These are phyloP conservation scores for Plasmodium sp. DNA, from an alignment of 169 alveolate species.

Conservation along the genomic window DNA sequence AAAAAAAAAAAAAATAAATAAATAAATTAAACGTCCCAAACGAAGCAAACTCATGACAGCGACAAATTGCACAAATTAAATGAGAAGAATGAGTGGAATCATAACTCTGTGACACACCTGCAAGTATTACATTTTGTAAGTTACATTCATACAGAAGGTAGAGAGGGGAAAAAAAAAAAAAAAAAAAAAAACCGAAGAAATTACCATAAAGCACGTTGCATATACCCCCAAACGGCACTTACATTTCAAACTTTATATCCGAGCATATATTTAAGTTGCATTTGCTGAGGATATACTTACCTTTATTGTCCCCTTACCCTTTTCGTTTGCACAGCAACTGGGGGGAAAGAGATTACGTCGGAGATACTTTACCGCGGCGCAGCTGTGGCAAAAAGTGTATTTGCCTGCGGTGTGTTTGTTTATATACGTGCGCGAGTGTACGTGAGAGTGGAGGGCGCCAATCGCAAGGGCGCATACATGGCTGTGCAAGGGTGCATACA, in stretches of 20 bases:
- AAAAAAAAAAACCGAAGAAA: background rate
- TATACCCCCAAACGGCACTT: background rate
- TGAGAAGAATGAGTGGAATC: too few species aligned
- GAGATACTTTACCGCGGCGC: background rate
- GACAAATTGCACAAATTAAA: too few species aligned
- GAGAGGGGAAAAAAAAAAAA: background rate
- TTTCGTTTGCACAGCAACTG: background rate
- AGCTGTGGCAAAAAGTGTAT: background rate
- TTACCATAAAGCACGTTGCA: background rate
- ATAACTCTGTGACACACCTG: too few species aligned
- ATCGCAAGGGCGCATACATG: background rate
- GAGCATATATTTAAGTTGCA: background rate
- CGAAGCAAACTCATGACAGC: too few species aligned
- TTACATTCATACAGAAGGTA: too few species aligned
- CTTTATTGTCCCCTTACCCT: background rate
- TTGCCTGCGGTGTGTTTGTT: background rate
- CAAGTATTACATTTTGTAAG: too few species aligned
- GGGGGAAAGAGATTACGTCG: background rate
- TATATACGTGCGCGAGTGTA: background rate
- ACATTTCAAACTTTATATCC: background rate
- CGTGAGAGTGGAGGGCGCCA: background rate
- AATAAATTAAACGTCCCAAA: too few species aligned
- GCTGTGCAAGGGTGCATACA: background rate
- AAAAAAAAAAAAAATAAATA: background rate
- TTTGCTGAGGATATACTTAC: background rate